Evolutionary conservation across 257 asterid species (phyloP), one percentile per base, ranked within the genome.

Genomic region (Nicotiana knightiana): DNA sequence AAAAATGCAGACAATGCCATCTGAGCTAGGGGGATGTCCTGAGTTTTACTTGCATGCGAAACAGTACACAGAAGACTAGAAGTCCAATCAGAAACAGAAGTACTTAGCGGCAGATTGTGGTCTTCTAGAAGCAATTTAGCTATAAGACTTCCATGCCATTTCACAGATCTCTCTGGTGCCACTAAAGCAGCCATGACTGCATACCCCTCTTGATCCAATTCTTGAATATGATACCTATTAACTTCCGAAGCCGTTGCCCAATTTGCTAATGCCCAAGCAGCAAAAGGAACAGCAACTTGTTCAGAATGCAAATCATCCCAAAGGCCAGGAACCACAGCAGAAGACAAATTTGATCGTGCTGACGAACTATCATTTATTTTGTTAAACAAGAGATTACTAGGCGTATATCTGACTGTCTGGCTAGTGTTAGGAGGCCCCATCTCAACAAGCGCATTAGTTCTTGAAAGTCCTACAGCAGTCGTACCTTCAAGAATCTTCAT

Each of bases 111-210:
- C 84, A 96, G 86, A 84, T 87, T 89, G 35, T 83, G 90, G 83
- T 96, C 99, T 87, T 94, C 98, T 83, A 96, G 82, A 59, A 96
- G 97, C 88, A 93, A 85, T 83, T 89, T 86, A 82, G 95, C 99
- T 85, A 96, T 90, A 94, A 97, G 89, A 89, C 99, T 92, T 80
- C 98, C 99, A 78, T 96, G 98, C 98, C 99, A 96, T 87, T 90
- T 94, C 86, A 96, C 99, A 37, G 99, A 96, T 91, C 99, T 93
- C 91, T 96, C 99, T 21, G 99, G 98, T 30, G 98, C 99, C 85
- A 87, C 88, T 85, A 96, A 90, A 63, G 97, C 98, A 83, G 93
- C 87, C 99, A 93, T 93, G 79, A 96, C 90, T 32, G 94, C 98
- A 68, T 87, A 91, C 66, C 99, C 99, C 84, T 96, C 98, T 66